Conservation (phyloP, 306 rosid genomes). For the Quercus gilva region DNA sequence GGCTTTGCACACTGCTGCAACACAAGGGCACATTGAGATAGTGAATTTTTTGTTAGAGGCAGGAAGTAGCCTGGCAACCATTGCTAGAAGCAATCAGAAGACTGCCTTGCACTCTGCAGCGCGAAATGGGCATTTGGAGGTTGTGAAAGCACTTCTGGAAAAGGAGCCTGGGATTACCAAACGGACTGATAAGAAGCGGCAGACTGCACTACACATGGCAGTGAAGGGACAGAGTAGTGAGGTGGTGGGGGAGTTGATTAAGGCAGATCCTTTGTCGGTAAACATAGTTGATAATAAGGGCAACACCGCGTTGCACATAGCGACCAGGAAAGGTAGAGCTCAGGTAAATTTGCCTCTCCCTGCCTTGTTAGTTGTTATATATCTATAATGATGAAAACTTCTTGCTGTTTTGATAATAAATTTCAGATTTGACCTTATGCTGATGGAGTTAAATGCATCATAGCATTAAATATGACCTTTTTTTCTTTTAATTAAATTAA, state of each 20-base stretch:
- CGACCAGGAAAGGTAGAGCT: slow-evolving; percentile 75
- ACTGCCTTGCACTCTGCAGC: slow-evolving; percentile 95
- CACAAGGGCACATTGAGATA: slow-evolving; percentile 75
- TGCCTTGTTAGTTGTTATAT: background rate
- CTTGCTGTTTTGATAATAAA: background rate
- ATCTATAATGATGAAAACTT: background rate
- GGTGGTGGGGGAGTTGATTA: slow-evolving; percentile 70
- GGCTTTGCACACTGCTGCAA: slow-evolving; percentile 94
- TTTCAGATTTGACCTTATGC: background rate
- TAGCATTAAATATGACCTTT: no score
- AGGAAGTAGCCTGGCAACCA: slow-evolving; percentile 77
- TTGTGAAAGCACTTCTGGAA: slow-evolving; percentile 54
- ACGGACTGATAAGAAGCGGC: slow-evolving; percentile 84
- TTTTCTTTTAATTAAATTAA: background rate
- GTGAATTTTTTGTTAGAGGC: slow-evolving; percentile 70
- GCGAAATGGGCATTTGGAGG: slow-evolving; percentile 82
- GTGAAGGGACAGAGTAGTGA: slow-evolving; percentile 81
- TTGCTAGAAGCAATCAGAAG: slow-evolving; percentile 91
- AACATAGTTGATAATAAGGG: slow-evolving; percentile 80
- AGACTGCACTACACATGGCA: slow-evolving; percentile 98
- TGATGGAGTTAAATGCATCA: no score
- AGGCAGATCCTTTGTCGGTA: slow-evolving; percentile 50
- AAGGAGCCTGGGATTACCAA: slow-evolving; percentile 60
- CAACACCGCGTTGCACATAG: slow-evolving; percentile 82
- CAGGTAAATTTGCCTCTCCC: slow-evolving; percentile 46